Evolutionary conservation across 2,329 filamentous ascomycete species (phyloP), one percentile per base, ranked within the genome.

Genomic region (Penicillium psychrosexuale): DNA sequence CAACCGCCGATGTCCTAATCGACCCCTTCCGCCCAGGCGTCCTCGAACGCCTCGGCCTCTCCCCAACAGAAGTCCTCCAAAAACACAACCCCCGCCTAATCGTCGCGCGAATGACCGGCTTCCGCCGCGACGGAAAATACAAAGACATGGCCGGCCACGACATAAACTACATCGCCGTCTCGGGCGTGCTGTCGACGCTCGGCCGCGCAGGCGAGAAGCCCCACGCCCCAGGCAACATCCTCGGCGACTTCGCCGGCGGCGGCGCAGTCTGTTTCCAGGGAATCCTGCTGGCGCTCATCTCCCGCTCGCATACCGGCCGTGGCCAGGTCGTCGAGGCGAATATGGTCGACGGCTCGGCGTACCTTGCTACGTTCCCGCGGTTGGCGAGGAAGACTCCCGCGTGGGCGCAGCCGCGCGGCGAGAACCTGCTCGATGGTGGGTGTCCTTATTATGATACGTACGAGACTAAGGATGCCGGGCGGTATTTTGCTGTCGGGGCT

Each of bases 321-420:
- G 93, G 93, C 0, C 93, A 97, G 75, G 87, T 97, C 12, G 91
- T 97, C 8, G 91, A 97, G 75, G 90, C 90, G 15, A 97, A 96
- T 72, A 97, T 97, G 93, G 93, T 97, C 12, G 93, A 97, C 75
- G 93, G 93, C 8, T 84, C 83, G 22, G 83, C 85, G 34, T 93
- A 93, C 72, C 76, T 97, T 27, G 86, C 87, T 1, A 88, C 86
- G 0, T 93, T 93, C 75, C 87, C 89, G 48, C 80, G 93, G 33
- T 77, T 95, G 57, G 79, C 80, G 28, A 78, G 80, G 58, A 86
- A 87, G 68, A 85, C 79, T 7, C 80, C 82, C 0, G 69, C 85
- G 37, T 92, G 90, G 78, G 70, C 77, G 62, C 71, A 72, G 3
- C 80, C 83, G 27, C 79, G 92, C 46, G 93, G 93, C 0, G 79